Evolutionary conservation across 306 rosid genomes (phyloP).

Genomic region (Abrus precatorius): DNA sequence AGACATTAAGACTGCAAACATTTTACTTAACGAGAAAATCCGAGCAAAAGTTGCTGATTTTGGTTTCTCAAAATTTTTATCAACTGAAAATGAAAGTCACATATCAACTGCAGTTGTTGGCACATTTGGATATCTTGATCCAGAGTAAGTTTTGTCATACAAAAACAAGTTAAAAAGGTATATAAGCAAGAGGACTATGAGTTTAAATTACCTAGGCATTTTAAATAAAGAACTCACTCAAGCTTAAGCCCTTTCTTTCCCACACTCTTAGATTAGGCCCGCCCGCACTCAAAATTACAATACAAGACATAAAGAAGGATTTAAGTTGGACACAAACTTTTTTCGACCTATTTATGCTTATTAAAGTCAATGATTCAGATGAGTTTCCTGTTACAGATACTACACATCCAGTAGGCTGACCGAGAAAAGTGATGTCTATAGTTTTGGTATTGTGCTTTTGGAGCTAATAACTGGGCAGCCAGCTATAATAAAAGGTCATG

Average conservation of each 20-base stretch:
- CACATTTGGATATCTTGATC: constrained; percentile 48
- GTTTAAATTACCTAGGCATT: too few relatives aligned
- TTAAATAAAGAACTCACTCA: too few relatives aligned
- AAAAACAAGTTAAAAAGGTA: background rate
- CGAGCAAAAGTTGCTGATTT: constrained; percentile 51
- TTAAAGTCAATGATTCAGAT: background rate
- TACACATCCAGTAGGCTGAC: constrained; percentile 42
- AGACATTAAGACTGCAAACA: constrained; percentile 52
- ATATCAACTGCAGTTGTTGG: constrained; percentile 45
- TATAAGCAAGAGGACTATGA: too few relatives aligned
- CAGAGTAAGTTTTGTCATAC: constrained; percentile 36
- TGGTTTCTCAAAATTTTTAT: constrained; percentile 42
- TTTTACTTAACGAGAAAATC: constrained; percentile 48
- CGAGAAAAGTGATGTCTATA: constrained; percentile 49
- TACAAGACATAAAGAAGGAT: background rate
- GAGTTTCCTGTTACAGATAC: constrained; percentile 40
- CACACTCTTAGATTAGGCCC: too few relatives aligned
- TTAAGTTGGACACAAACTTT: background rate
- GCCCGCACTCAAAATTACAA: too few relatives aligned
- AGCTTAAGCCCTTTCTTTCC: too few relatives aligned
- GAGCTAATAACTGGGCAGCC: constrained; percentile 51
- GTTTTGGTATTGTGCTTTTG: constrained; percentile 53
- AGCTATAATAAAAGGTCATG: constrained; percentile 43
- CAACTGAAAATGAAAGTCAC: constrained; percentile 44
- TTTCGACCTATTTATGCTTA: constrained; percentile 9